Base-by-base conservation (phyloP, 371 early-diverging fungal species). In the Furculomyces boomerangus region DNA sequence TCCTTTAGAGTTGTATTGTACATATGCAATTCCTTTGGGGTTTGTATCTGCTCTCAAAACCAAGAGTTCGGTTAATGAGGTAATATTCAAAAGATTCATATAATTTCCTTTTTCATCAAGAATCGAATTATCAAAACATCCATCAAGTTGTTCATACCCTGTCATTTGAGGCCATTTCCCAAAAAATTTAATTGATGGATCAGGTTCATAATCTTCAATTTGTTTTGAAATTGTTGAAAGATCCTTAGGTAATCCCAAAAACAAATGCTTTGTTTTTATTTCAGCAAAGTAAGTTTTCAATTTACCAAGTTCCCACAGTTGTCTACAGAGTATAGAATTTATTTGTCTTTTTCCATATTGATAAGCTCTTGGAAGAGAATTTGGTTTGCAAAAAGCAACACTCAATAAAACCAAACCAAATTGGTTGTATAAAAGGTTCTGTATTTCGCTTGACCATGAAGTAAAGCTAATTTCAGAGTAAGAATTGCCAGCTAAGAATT, bases 21-120 rank as follows among this genome's bases (percentile, higher is more conserved):
- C 71, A 60, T 74, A 84, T 0, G 83, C 89, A 0, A 67, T 59
- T 40, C 84, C 85, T 27, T 84, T 81, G 5, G 83, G 80, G 30
- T 68, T 61, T 3, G 75, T 61, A 0, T 73, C 64, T 0, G 84
- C 72, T 14, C 88, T 76, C 84, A 84, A 84, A 1, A 74, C 62
- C 46, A 87, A 66, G 0, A 87, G 62, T 50, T 86, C 85, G 0
- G 80, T 66, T 40, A 84, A 69, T 50, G 75, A 80, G 30, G 60
- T 57, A 54, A 87, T 83, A 30, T 72, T 63, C 5, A 71, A 67
- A 46, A 87, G 57, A 57, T 87, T 82, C n/a, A 73, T 71, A n/a
- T n/a, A n/a, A n/a, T n/a, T n/a, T n/a, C n/a, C n/a, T n/a, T n/a
- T n/a, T n/a, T n/a, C n/a, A 24, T 78, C 77, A 3, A 30, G 27